phyloP scores from a whole-genome alignment of 179 eudicot genomes.

The Carnegiea gigantea region DNA sequence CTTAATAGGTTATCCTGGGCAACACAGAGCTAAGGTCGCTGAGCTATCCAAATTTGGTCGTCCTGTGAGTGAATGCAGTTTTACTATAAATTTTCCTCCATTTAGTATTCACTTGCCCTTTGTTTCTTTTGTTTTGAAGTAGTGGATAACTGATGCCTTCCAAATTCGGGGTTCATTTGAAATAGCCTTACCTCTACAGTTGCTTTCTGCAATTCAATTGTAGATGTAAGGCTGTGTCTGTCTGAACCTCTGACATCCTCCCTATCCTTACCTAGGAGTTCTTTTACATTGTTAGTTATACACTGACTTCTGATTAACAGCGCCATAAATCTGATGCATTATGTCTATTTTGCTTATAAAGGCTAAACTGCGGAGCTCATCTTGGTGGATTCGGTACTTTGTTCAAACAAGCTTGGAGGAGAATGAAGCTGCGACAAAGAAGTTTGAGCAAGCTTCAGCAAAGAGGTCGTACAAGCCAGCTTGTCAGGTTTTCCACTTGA shows the following conservation, averaged over 20 bases:
- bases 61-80: constrained; percentile 41
- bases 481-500: constrained; percentile 64
- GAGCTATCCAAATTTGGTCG: constrained; percentile 58
- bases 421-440: constrained; percentile 55
- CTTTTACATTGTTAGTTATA: not conserved
- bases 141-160: not conserved
- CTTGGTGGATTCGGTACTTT: constrained; percentile 68
- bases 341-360: constrained; percentile 15
- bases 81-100: not conserved
- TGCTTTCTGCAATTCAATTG: not conserved
- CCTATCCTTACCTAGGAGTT: not conserved
- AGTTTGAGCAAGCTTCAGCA: constrained; percentile 52
- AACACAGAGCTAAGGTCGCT: constrained; percentile 43
- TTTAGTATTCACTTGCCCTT: not conserved
- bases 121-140: not conserved
- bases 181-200: not conserved
- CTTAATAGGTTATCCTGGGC: constrained; percentile 52
- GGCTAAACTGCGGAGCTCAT: constrained; percentile 60
- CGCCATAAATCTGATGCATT: not conserved
- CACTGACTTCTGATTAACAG: not conserved
- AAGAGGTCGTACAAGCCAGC: constrained; percentile 46
- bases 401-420: constrained; percentile 64
- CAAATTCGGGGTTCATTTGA: not conserved
- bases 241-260: too few species aligned
- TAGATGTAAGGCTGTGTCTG: not conserved